Base-by-base conservation (phyloP, 768 basidiomycete genomes). In the Hebeloma cylindrosporum region DNA sequence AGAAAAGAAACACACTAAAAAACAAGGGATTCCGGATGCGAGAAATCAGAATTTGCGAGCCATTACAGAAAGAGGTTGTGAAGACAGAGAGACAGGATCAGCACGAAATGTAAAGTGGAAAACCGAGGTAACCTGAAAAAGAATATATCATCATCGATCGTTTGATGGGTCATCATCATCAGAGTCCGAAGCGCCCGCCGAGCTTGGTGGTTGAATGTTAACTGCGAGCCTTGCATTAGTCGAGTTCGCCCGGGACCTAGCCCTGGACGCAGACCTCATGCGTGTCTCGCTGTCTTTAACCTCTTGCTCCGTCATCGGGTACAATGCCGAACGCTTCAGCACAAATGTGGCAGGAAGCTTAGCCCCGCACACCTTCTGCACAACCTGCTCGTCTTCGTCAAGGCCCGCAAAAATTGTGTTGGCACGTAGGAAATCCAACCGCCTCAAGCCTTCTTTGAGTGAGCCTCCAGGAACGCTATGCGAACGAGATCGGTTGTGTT, bases 371-470 rank as follows among this genome's bases (percentile, higher is more conserved):
- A 74, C 51, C 10, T 68, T 68, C 54, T 59, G 63, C 35, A 81
- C 69, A 21, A 70, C 54, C 7, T 58, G 41, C 7, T 78, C 74
- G 55, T 80, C 75, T 13, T 57, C 17, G 43, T 64, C 66, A 26
- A 89, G 60, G 7, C 88, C 88, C 2, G 80, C 86, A 52, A 78
- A 90, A 63, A 77, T 72, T 23, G 79, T 78, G 40, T 76, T 60
- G 36, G 67, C 61, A 5, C 78, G 70, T 23, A 91, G 68, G 68
- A 78, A 89, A 57, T 91, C 88, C 41, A 85, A 65, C 41, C 82
- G 67, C 51, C 79, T 76, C 61, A 90, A 70, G 7, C 80, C 80
- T 36, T 75, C 70, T 6, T 78, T 79, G 3, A 90, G 72, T 30
- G 65, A 63, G 0, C 86, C 88, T 0, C 88, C 88, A 1, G 88